Conservation (phyloP, 805 yeast genomes). For the Metschnikowia corniflorae region DNA sequence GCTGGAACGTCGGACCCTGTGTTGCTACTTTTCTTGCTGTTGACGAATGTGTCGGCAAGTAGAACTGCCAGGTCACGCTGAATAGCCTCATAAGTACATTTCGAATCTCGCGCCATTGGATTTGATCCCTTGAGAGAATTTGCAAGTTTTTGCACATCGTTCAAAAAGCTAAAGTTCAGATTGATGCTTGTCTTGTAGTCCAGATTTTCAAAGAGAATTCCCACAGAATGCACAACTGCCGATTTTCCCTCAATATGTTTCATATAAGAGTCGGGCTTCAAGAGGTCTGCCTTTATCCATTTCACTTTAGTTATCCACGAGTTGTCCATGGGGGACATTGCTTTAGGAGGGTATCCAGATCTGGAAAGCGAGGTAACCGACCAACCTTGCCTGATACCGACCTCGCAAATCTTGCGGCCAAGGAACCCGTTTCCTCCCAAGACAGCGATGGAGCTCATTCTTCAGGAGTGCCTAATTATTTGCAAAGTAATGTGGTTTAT, state of each 20-base stretch:
- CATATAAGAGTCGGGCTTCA: constrained; percentile 57
- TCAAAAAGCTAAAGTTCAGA: constrained; percentile 35
- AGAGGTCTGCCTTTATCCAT: constrained; percentile 68
- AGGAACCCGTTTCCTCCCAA: constrained; percentile 89
- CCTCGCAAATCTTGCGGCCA: constrained; percentile 65
- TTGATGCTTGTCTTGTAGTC: constrained; percentile 58
- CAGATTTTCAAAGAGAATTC: constrained; percentile 66
- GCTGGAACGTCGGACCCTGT: constrained; percentile 22
- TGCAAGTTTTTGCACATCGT: constrained; percentile 29
- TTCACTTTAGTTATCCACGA: constrained; percentile 55
- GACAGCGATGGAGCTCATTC: constrained; percentile 46
- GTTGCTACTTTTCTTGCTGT: constrained; percentile 11
- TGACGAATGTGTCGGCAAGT: constrained; percentile 53
- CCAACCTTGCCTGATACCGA: constrained; percentile 59
- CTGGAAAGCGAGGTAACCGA: constrained; percentile 67
- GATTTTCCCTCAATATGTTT: constrained; percentile 45
- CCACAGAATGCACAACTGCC: constrained; percentile 81
- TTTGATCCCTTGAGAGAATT: constrained; percentile 48
- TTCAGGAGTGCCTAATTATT: background rate
- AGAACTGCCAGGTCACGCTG: constrained; percentile 68
- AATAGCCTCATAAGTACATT: constrained; percentile 55
- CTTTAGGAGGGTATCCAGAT: constrained; percentile 51
- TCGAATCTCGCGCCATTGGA: constrained; percentile 52
- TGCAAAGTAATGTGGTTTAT: no score
- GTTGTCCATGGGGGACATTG: constrained; percentile 16